These are phyloP conservation scores for Backusella westeae DNA, from an alignment of 192 early-diverging fungal genomes.

Conservation along the genomic window DNA sequence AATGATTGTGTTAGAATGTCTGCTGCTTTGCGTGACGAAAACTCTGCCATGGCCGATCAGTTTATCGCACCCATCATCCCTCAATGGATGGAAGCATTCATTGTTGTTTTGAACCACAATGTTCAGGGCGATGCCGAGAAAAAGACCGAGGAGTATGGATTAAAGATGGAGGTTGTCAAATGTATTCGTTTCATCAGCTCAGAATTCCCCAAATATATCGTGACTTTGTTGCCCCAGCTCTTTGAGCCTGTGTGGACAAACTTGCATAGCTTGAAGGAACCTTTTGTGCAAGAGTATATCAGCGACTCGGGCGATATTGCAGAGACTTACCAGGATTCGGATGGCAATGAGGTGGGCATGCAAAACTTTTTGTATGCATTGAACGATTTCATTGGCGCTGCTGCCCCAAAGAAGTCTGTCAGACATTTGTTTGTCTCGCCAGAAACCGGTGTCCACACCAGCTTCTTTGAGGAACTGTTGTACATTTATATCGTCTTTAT, in stretches of 20 bases:
- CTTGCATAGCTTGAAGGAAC: conserved; percentile 52
- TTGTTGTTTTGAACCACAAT: conserved; percentile 54
- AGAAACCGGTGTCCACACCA: conserved; percentile 33
- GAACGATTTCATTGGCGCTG: conserved; percentile 67
- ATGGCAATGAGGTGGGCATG: conserved; percentile 67
- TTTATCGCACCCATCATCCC: conserved; percentile 76
- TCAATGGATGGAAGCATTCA: conserved; percentile 76
- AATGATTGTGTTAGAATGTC: conserved; percentile 84
- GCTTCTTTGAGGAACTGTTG: conserved; percentile 57
- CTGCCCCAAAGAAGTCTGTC: conserved; percentile 52
- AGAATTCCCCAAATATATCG: conserved; percentile 63
- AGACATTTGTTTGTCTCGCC: conserved; percentile 47
- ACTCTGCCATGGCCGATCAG: conserved; percentile 63
- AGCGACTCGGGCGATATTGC: conserved; percentile 34
- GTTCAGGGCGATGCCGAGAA: conserved; percentile 47
- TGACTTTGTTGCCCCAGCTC: conserved; percentile 44
- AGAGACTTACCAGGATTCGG: conserved; percentile 63
- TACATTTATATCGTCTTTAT: conserved; percentile 64
- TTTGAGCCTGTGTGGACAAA: conserved; percentile 74
- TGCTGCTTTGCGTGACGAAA: conserved; percentile 73
- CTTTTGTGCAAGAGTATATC: conserved; percentile 53
- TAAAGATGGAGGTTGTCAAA: conserved; percentile 76
- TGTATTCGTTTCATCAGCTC: conserved; percentile 58
- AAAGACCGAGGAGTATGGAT: conserved; percentile 51
- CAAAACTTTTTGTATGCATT: conserved; percentile 63